phyloP scores from a whole-genome alignment of 2,329 filamentous ascomycete genomes.

The Aspergillus brunneoviolaceus region DNA sequence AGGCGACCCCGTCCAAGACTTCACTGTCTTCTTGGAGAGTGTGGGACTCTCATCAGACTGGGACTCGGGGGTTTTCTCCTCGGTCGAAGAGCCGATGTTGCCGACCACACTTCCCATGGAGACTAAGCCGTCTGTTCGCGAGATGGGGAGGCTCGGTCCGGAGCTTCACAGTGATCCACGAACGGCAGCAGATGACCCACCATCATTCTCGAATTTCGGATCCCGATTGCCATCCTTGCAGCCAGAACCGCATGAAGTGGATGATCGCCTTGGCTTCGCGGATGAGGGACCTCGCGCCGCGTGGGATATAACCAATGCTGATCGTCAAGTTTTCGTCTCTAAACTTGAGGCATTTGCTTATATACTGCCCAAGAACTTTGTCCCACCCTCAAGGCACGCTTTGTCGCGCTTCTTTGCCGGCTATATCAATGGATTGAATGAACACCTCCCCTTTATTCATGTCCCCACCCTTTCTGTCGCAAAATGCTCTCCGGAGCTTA shows the following conservation, averaged over 20 bases:
- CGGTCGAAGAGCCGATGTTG: conserved; percentile 41
- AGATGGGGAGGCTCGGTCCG: conserved; percentile 37
- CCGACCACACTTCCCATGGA: conserved; percentile 38
- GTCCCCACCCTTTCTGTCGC: conserved; percentile 49
- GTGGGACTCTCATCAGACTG: conserved; percentile 52
- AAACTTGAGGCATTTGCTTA: conserved; percentile 48
- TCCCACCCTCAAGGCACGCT: conserved; percentile 50
- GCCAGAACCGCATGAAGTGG: conserved; percentile 46
- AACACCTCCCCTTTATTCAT: conserved; percentile 54
- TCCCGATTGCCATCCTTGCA: conserved; percentile 50
- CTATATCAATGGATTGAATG: conserved; percentile 53
- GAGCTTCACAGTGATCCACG: conserved; percentile 43
- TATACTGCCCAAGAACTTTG: conserved; percentile 48
- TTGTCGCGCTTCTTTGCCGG: conserved; percentile 52
- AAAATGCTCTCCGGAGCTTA: conserved; percentile 48
- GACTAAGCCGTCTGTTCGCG: conserved; percentile 34
- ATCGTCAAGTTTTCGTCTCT: conserved; percentile 46
- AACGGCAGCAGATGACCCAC: conserved; percentile 40
- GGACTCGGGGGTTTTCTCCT: conserved; percentile 49
- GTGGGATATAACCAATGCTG: conserved; percentile 49
- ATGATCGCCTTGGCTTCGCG: conserved; percentile 42
- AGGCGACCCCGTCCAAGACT: conserved; percentile 51
- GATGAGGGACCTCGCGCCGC: conserved; percentile 46
- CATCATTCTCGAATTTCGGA: conserved; percentile 51
- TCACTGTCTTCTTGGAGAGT: conserved; percentile 50